These are phyloP conservation scores for Fusarium sp. DNA, from an alignment of 2,329 filamentous ascomycete genomes.

Conservation along the genomic window DNA sequence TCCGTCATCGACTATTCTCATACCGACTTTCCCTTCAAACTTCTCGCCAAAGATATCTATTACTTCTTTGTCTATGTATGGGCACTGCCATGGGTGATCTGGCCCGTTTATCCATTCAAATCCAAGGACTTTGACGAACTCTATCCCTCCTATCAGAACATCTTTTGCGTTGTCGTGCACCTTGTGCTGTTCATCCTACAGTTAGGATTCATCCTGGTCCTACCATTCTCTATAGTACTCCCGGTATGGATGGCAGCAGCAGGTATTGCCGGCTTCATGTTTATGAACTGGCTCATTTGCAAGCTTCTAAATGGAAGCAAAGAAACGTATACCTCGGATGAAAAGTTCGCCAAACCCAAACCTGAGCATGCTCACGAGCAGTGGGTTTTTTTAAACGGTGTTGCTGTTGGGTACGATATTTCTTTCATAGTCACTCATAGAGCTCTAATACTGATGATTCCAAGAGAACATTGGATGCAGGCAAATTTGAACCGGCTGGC, in stretches of 20 bases:
- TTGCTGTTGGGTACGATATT: constrained; percentile 69
- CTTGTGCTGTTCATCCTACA: constrained; percentile 71
- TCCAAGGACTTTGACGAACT: constrained; percentile 74
- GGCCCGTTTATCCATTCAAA: constrained; percentile 66
- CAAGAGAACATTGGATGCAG: constrained; percentile 74
- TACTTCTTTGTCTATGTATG: constrained; percentile 68
- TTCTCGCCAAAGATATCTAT: constrained; percentile 66
- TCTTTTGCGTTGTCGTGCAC: constrained; percentile 70
- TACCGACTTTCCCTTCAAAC: constrained; percentile 66
- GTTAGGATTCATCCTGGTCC: constrained; percentile 67
- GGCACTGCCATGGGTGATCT: constrained; percentile 72
- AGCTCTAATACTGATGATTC: constrained; percentile 19
- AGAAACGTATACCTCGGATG: constrained; percentile 65
- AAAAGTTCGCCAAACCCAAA: constrained; percentile 63
- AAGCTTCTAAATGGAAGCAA: constrained; percentile 63
- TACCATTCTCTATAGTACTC: constrained; percentile 65
- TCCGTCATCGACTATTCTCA: constrained; percentile 72
- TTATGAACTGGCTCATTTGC: constrained; percentile 66
- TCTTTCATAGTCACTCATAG: background rate
- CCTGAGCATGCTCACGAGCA: constrained; percentile 72
- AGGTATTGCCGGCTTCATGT: constrained; percentile 60
- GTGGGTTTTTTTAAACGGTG: constrained; percentile 86
- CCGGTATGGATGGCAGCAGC: constrained; percentile 63
- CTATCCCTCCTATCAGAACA: constrained; percentile 68
- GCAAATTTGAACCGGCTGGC: constrained; percentile 79